Percentiles rank a stretch among this genome's conserved stretches.
Evolutionary conservation across 768 basidiomycete genomes (phyloP).

Genomic region (Hemileccinum rubropunctum): DNA sequence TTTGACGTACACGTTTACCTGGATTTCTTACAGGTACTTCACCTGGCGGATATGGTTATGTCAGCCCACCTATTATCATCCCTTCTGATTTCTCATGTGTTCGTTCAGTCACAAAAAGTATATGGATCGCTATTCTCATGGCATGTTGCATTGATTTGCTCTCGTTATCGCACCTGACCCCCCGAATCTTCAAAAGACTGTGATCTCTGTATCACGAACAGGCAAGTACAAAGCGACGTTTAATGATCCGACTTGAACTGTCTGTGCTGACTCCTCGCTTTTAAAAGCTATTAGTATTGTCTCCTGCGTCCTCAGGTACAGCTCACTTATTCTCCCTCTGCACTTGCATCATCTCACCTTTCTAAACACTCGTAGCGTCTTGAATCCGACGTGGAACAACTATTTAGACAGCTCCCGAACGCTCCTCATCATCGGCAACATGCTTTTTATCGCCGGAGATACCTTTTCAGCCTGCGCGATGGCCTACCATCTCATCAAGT

Average conservation of each 20-base stretch:
- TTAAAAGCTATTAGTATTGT: conserved; percentile 17
- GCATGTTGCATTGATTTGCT: not conserved
- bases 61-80: conserved; percentile 3
- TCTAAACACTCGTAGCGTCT: conserved; percentile 3
- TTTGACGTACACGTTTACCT: not conserved
- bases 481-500: conserved; percentile 21
- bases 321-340: no score
- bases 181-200: conserved; percentile 1
- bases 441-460: conserved; percentile 26
- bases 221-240: conserved; percentile 5
- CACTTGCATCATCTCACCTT: not conserved
- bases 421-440: conserved; percentile 20
- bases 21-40: conserved; percentile 19
- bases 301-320: conserved; percentile 17
- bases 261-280: not conserved
- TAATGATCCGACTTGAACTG: not conserved
- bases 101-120: conserved; percentile 14
- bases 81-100: conserved; percentile 3
- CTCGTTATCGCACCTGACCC: not conserved
- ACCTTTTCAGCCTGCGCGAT: conserved; percentile 18
- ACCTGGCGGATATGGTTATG: conserved; percentile 31
- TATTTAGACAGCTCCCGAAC: conserved; percentile 1
- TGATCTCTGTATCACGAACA: conserved; percentile 21
- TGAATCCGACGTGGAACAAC: conserved; percentile 6
- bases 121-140: conserved; percentile 20